phyloP scores from a whole-genome alignment of 371 early-diverging fungal species.

The Coemansia linderi region DNA sequence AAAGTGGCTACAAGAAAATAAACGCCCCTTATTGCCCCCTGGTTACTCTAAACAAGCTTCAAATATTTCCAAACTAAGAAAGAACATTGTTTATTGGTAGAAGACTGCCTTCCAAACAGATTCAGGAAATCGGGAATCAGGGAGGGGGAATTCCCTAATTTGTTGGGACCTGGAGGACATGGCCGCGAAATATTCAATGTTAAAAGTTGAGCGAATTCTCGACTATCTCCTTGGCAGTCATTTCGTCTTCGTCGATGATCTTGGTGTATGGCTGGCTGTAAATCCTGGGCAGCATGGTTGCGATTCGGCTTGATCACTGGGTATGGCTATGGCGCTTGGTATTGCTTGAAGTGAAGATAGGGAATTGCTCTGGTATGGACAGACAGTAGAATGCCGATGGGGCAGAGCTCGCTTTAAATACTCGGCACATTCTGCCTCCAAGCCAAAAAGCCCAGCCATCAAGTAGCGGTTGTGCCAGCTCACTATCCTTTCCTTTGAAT shows the following conservation, averaged over 20 bases:
- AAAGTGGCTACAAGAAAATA: neutral
- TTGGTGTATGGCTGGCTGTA: neutral
- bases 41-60: neutral
- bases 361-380: neutral
- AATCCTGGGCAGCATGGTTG: neutral
- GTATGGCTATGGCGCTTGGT: neutral
- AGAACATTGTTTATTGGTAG: neutral
- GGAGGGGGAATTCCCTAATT: too few relatives aligned
- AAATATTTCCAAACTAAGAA: neutral
- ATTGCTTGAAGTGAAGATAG: neutral
- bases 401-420: neutral
- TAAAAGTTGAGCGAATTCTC: constrained; percentile 16
- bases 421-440: neutral
- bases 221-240: constrained; percentile 11
- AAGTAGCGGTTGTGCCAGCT: neutral
- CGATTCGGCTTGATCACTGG: neutral
- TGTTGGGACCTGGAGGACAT: too few relatives aligned
- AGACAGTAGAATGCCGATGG: neutral
- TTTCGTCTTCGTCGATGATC: neutral
- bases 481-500: neutral
- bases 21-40: neutral
- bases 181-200: neutral
- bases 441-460: neutral
- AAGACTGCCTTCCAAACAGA: neutral
- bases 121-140: too few relatives aligned